phyloP scores from a whole-genome alignment of 2,329 filamentous ascomycete genomes.

The Stachybotrys chlorohalonatus region DNA sequence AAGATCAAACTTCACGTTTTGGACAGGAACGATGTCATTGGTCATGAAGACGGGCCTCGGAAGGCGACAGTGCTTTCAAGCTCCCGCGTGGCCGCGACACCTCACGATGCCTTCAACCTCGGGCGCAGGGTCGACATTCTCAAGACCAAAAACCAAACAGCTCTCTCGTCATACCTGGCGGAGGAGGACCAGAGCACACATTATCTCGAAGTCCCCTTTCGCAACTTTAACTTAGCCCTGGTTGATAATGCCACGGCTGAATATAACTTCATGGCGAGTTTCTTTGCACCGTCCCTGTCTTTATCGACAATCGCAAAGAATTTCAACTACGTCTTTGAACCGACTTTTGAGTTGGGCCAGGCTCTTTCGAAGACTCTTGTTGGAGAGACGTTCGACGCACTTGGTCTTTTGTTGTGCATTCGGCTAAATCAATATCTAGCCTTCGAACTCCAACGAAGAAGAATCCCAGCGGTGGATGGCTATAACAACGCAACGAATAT shows the following conservation, averaged over 20 bases:
- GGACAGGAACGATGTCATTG: slow-evolving; percentile 77
- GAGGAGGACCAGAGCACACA: slow-evolving; percentile 83
- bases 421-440: slow-evolving; percentile 88
- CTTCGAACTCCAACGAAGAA: slow-evolving; percentile 86
- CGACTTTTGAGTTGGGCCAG: slow-evolving; percentile 79
- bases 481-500: slow-evolving; percentile 96
- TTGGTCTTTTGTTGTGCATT: slow-evolving; percentile 86
- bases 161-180: slow-evolving; percentile 78
- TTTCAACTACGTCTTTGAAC: slow-evolving; percentile 82
- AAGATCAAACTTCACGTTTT: slow-evolving; percentile 76
- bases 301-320: slow-evolving; percentile 72
- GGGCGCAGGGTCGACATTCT: slow-evolving; percentile 80
- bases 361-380: slow-evolving; percentile 67
- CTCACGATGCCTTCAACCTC: slow-evolving; percentile 82
- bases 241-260: slow-evolving; percentile 92
- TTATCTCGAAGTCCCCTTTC: slow-evolving; percentile 83
- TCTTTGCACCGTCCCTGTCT: slow-evolving; percentile 72
- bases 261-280: slow-evolving; percentile 85
- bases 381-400: slow-evolving; percentile 68
- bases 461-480: slow-evolving; percentile 77
- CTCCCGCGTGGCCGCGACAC: slow-evolving; percentile 36
- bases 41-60: slow-evolving; percentile 63
- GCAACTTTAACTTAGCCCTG: slow-evolving; percentile 88
- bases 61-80: slow-evolving; percentile 51
- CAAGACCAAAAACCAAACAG: slow-evolving; percentile 61